Conservation (phyloP, 2,329 filamentous ascomycete genomes). For the Didymella glomerata region DNA sequence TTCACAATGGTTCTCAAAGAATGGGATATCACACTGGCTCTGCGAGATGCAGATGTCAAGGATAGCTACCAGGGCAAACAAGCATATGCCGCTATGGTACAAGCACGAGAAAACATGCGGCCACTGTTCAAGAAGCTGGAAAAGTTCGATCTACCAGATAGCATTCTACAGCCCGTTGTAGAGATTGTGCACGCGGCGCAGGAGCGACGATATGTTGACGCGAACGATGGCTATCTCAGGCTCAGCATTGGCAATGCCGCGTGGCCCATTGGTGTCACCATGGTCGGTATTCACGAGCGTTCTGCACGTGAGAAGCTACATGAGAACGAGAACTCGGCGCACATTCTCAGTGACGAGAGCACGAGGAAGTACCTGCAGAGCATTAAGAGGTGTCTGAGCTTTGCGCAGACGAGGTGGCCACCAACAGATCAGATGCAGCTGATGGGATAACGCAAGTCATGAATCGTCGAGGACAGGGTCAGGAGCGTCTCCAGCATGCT, state of each 20-base stretch:
- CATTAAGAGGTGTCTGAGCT: constrained; percentile 95
- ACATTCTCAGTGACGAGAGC: constrained; percentile 96
- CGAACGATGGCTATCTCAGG: constrained; percentile 92
- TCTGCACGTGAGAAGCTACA: constrained; percentile 95
- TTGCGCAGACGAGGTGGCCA: constrained; percentile 96
- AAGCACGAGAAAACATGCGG: constrained; percentile 85
- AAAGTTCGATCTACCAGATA: constrained; percentile 78
- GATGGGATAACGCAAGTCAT: constrained; percentile 78
- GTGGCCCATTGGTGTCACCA: constrained; percentile 99
- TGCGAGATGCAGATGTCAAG: constrained; percentile 65
- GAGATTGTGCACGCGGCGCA: constrained; percentile 94
- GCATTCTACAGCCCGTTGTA: constrained; percentile 80
- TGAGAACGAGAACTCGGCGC: constrained; percentile 78
- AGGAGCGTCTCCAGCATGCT: not conserved
- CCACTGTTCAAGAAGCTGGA: constrained; percentile 93
- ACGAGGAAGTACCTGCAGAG: constrained; percentile 97
- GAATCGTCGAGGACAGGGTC: too few species aligned
- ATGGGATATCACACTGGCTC: constrained; percentile 80
- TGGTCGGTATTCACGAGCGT: constrained; percentile 99
- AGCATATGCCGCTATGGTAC: constrained; percentile 84
- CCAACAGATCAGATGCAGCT: constrained; percentile 90
- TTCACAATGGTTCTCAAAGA: constrained; percentile 95
- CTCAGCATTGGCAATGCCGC: constrained; percentile 96
- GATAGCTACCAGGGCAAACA: constrained; percentile 81
- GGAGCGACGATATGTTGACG: constrained; percentile 90